Percentiles rank a stretch among this genome's conserved stretches.
Conservation (phyloP, 768 basidiomycete species). For the Boletellus sp. region DNA sequence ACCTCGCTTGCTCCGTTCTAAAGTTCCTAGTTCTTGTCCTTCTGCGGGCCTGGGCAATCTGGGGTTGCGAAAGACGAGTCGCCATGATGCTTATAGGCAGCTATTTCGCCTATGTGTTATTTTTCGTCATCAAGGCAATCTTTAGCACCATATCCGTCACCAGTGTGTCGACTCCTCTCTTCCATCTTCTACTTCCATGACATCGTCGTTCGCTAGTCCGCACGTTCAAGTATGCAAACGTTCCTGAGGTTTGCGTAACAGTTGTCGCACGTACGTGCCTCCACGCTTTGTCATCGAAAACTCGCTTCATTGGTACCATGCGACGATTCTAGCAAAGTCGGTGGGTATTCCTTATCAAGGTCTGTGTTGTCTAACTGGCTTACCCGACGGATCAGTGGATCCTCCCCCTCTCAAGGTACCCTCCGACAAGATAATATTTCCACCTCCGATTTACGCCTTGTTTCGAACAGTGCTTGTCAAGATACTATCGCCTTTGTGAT, state of each 20-base stretch:
- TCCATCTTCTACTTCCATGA: background rate
- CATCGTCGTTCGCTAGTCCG: background rate
- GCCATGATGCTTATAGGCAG: constrained; percentile 1
- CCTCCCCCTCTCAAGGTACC: constrained; percentile 2
- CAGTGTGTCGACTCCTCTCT: background rate
- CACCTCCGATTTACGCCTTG: background rate
- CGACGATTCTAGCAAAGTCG: background rate
- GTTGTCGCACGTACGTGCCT: constrained; percentile 2
- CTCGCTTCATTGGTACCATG: background rate
- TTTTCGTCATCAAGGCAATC: background rate
- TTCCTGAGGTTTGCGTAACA: background rate
- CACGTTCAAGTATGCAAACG: background rate
- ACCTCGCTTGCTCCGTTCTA: background rate
- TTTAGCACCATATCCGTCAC: background rate
- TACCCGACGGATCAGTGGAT: constrained; percentile 3
- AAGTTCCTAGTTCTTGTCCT: constrained; percentile 13
- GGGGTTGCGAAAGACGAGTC: constrained; percentile 5
- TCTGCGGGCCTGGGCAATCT: constrained; percentile 18
- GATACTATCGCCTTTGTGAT: constrained; percentile 1
- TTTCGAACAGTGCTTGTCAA: constrained; percentile 6
- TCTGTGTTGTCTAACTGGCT: background rate
- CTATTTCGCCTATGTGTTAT: constrained; percentile 8
- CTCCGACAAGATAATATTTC: background rate
- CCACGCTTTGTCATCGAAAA: background rate
- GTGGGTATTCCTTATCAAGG: background rate